Conservation (phyloP, 495 filamentous ascomycete species). For the Xylaria scruposa region DNA sequence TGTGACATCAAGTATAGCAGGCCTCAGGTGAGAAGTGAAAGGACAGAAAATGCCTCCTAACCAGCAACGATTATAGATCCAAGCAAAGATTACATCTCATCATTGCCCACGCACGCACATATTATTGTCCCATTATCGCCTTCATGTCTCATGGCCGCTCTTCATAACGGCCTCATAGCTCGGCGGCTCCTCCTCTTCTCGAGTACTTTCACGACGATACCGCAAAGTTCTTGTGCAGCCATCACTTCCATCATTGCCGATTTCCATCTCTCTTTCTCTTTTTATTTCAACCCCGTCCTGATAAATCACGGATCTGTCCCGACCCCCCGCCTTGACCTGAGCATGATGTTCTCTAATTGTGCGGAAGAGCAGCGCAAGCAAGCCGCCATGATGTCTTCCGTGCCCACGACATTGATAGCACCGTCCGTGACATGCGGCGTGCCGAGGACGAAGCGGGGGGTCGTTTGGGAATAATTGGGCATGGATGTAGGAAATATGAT, state of each 20-base stretch:
- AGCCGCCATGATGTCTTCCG: neutral
- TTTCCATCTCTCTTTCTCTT: neutral
- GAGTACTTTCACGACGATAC: neutral
- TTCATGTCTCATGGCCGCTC: neutral
- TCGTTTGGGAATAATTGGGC: neutral
- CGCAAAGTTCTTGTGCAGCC: neutral
- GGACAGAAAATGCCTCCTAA: neutral
- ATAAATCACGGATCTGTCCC: neutral
- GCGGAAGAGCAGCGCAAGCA: neutral
- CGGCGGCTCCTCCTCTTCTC: neutral
- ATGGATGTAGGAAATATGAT: neutral
- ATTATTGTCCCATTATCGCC: neutral
- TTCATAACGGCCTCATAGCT: conserved; percentile 4
- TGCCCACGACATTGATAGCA: neutral
- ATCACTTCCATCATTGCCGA: neutral
- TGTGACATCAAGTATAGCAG: neutral
- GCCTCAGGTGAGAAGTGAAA: neutral
- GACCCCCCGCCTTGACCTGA: neutral
- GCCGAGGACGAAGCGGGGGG: neutral
- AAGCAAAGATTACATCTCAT: too few relatives aligned
- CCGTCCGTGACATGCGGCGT: neutral
- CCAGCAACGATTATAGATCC: neutral
- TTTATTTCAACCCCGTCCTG: neutral
- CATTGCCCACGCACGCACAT: too few relatives aligned
- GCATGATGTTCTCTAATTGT: conserved; percentile 1